Conservation (phyloP, 441 rosid species). For the Rhodomyrtus psidioides region DNA sequence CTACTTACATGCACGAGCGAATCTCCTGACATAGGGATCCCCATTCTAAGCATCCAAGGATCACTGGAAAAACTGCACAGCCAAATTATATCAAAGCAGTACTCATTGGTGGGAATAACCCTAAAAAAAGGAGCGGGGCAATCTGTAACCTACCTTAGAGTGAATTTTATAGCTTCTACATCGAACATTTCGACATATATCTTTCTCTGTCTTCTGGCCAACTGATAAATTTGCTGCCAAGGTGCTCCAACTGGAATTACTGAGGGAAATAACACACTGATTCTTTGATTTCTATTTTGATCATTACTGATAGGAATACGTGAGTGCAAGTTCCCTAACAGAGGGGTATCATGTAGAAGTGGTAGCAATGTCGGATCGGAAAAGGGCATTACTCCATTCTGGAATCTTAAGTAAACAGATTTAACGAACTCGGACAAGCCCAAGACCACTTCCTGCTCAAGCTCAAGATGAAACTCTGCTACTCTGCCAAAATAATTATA, state of each 20-base stretch:
- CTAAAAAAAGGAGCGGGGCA: not conserved
- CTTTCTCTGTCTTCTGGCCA: constrained; percentile 82
- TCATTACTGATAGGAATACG: constrained; percentile 10
- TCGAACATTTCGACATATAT: constrained; percentile 83
- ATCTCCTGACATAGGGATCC: constrained; percentile 70
- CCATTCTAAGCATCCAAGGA: constrained; percentile 89
- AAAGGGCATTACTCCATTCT: constrained; percentile 43
- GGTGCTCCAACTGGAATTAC: constrained; percentile 97
- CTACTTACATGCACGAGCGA: constrained; percentile 83
- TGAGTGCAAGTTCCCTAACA: constrained; percentile 12
- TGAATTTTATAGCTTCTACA: constrained; percentile 71
- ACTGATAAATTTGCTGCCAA: constrained; percentile 79
- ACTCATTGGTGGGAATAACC: constrained; percentile 1
- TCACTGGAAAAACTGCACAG: constrained; percentile 85
- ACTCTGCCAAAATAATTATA: constrained; percentile 47
- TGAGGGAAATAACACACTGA: constrained; percentile 43
- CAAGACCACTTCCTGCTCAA: constrained; percentile 79
- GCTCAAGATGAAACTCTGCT: constrained; percentile 75
- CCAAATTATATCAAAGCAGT: constrained; percentile 3
- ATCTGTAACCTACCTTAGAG: constrained; percentile 48
- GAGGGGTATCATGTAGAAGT: constrained; percentile 27
- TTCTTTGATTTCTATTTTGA: constrained; percentile 28
- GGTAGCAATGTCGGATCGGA: constrained; percentile 42
- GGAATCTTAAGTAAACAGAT: constrained; percentile 58
- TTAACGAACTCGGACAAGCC: constrained; percentile 61